Conservation (phyloP, 495 filamentous ascomycete genomes). For the Trichocladium antarcticum region DNA sequence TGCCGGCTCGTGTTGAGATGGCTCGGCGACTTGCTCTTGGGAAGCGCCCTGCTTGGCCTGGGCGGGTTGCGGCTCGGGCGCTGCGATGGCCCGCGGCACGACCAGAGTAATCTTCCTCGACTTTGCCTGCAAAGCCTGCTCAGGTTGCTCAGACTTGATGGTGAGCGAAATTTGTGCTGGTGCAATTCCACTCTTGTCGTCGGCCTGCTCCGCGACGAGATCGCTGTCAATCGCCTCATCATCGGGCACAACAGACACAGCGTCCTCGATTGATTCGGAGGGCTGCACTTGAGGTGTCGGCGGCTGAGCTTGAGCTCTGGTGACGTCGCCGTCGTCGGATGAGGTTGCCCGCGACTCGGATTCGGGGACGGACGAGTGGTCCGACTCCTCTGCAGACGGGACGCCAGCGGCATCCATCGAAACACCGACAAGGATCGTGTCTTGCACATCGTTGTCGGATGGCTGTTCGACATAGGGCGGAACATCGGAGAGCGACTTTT, state of each 20-base stretch:
- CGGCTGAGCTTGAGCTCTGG: slow-evolving; percentile 4
- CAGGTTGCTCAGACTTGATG: neutral
- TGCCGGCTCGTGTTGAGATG: neutral
- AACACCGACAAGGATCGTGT: slow-evolving; percentile 40
- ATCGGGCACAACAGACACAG: slow-evolving; percentile 9
- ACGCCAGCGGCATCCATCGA: slow-evolving; percentile 19
- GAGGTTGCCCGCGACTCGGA: slow-evolving; percentile 12
- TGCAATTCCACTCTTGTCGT: neutral
- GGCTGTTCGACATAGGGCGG: slow-evolving; percentile 24
- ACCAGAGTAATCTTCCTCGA: neutral
- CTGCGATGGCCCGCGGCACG: neutral
- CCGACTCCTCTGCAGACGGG: slow-evolving; percentile 16
- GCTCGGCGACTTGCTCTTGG: neutral
- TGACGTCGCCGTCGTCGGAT: slow-evolving; percentile 13
- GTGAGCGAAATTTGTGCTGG: neutral
- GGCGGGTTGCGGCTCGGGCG: neutral
- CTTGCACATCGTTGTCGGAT: slow-evolving; percentile 36
- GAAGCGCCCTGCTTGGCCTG: neutral
- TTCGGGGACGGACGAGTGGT: slow-evolving; percentile 15
- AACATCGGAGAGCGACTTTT: slow-evolving; percentile 24
- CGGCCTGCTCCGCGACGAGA: neutral
- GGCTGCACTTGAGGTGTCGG: slow-evolving; percentile 11
- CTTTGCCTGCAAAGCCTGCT: neutral
- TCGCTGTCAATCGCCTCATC: slow-evolving; percentile 7
- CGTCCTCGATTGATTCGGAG: slow-evolving; percentile 7